Evolutionary conservation across 805 yeast species (phyloP).

Genomic region (Debaryomyces maramus): DNA sequence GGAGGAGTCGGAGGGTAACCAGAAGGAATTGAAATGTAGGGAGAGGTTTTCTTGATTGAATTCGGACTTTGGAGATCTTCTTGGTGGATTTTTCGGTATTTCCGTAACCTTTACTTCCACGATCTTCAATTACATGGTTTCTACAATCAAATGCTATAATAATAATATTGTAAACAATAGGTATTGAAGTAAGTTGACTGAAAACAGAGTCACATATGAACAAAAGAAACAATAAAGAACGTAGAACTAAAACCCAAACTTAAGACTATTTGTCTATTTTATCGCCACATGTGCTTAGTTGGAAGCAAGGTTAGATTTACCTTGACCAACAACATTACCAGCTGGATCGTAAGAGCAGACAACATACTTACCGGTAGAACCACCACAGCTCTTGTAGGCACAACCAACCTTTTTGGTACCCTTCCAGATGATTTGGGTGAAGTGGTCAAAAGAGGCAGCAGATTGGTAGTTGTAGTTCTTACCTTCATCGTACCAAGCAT

Average conservation of each 20-base stretch:
- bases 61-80: no score
- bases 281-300: not conserved
- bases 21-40: no score
- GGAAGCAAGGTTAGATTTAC: constrained; percentile 13
- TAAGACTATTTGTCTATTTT: no score
- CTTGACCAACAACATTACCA: constrained; percentile 63
- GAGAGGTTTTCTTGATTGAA: no score
- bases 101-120: no score
- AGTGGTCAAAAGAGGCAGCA: constrained; percentile 53
- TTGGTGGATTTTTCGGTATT: no score
- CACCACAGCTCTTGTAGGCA: constrained; percentile 60
- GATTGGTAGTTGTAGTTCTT: constrained; percentile 26
- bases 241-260: constrained; percentile 1
- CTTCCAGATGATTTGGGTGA: constrained; percentile 80
- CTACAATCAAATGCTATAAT: no score
- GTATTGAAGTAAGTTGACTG: no score
- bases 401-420: constrained; percentile 65
- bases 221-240: not conserved
- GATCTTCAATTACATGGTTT: no score
- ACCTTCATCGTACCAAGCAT: constrained; percentile 45
- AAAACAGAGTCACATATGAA: not conserved
- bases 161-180: no score
- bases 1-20: no score
- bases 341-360: constrained; percentile 74
- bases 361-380: constrained; percentile 53